Evolutionary conservation across 805 yeast genomes (phyloP), one percentile per base, ranked within the genome.

Genomic region (Nematodospora valgi): DNA sequence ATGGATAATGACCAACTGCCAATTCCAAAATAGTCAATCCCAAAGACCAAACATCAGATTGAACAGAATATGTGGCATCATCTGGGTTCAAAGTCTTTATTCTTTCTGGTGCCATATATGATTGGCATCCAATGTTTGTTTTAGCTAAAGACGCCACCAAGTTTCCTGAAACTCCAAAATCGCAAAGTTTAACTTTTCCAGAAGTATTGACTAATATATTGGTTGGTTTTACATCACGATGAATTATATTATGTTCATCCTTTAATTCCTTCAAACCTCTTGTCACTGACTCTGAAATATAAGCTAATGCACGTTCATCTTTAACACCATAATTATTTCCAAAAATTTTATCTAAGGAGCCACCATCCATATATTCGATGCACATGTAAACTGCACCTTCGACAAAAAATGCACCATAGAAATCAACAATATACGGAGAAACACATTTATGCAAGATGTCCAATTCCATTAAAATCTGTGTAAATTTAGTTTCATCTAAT

Each of bases 381-480:
- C 98, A 93, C 86, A 91, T 87, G 62, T 89, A 93, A 18, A 91
- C 98, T 1, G 97, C 96, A 30, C 97, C 96, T 61, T 93, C 98
- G 21, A 87, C 87, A 54, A 91, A 93, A 54, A 91, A 91, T 1
- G 98, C 98, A 27, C 98, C 98, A 54, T 86, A 93, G 51, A 93
- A 93, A 51, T 91, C 97, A 26, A 93, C 96, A 54, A 93, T 89
- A 56, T 78, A 86, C 2, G 93, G 94, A 11, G 94, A 82, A 45
- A 77, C 76, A 63, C 98, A 93, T 50, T 83, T 85, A 62, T 93
- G 98, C 45, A 93, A 71, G 35, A 93, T 83, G 51, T 93, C 98
- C 42, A 93, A 68, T 58, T 93, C 98, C 98, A 93, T 93, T 49
- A 93, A 67, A 45, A 93, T 93, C 54, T 93, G 98, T 41, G 91